Evolutionary conservation across 139 green algal genomes (phyloP), one percentile per base, ranked within the genome.

Genomic region (Astrephomene gubernaculifera): DNA sequence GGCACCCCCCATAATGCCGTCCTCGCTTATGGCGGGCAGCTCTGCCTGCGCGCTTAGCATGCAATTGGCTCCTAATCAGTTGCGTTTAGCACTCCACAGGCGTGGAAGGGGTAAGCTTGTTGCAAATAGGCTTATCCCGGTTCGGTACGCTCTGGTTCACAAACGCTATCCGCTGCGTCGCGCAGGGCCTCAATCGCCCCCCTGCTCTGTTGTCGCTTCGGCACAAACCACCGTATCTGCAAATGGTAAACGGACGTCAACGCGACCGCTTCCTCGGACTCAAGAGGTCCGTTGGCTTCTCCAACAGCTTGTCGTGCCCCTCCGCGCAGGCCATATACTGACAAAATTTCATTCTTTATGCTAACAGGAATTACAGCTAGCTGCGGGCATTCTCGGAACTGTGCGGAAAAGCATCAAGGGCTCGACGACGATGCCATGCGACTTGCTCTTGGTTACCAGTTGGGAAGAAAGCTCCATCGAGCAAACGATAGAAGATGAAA

Each of bases 361-460:
- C 68, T 4, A 75, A 75, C 68, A 57, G 68, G 68, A 75, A 27
- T 75, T 54, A 6, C 68, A 75, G 35, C 49, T 57, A 17, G 49
- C 49, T 17, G 68, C 38, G 22, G 38, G 39, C 38, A 38, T 75
- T 75, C 14, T 75, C 2, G 68, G 36, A 54, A 54, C 38, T 33
- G 33, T 75, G 68, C 24, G 41, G 53, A 54, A 24, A 25, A 31
- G 68, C 41, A 21, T 63, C 0, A 44, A 22, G 19, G 21, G 9
- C 44, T 39, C 71, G 12, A 33, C 17, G 19, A 14, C 49, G 9
- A 19, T 82, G 2, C 35, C 54, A 4, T 82, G 74, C 36, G 74
- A 82, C 24, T 54, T 82, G 53, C 61, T 82, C 1, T 22, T 82
- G 0, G 54, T 82, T 0, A 82, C 74, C 12, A 82, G 74, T 57